Percentiles rank a stretch among this genome's conserved stretches.
Conservation (phyloP, 345 rosid genomes). For the Syzygium aromaticum region DNA sequence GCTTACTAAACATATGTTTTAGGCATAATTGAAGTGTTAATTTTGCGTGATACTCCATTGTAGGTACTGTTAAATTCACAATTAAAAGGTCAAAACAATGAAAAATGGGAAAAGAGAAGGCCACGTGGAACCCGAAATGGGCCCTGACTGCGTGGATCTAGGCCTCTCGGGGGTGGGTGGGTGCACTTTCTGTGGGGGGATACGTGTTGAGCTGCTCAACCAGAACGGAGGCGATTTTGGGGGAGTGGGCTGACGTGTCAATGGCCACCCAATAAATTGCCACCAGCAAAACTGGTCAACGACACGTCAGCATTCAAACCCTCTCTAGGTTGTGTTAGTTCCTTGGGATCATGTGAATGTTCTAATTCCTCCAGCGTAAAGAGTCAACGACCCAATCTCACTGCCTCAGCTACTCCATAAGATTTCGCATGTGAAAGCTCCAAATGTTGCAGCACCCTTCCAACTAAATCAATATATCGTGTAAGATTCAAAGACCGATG, state of each 20-base stretch:
- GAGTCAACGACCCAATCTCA: background rate
- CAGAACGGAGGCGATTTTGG: background rate
- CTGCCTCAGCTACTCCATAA: background rate
- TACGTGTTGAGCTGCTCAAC: background rate
- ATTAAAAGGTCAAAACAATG: background rate
- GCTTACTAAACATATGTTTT: background rate
- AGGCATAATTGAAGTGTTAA: background rate
- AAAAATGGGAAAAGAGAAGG: background rate
- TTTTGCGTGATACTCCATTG: background rate
- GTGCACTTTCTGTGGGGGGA: background rate
- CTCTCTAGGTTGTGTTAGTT: background rate
- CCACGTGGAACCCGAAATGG: background rate
- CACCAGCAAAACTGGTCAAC: background rate
- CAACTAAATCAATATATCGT: background rate
- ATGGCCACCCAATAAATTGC: slow-evolving; percentile 24
- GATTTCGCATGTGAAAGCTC: background rate
- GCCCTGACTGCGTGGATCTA: background rate
- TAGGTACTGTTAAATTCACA: background rate
- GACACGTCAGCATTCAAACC: background rate
- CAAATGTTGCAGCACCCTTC: background rate
- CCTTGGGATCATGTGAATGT: background rate
- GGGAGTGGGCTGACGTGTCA: slow-evolving; percentile 14
- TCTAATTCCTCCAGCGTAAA: background rate
- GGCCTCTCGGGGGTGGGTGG: background rate
- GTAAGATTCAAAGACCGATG: background rate